Base-by-base conservation (phyloP, 129 eudicot species). In the Chrysanthemum makinoi region DNA sequence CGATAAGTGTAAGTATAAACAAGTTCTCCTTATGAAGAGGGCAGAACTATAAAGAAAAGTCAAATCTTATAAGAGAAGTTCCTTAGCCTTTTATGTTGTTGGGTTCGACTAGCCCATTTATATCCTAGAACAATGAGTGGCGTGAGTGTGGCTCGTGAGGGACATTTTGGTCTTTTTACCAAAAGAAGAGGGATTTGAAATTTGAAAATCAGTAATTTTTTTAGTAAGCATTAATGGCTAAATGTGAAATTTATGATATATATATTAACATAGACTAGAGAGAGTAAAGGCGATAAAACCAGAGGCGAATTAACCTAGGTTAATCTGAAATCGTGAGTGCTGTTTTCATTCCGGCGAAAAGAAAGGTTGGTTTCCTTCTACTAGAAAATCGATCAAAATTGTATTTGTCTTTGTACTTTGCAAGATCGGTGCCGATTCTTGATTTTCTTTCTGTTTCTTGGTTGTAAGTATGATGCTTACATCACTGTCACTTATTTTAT, bases 111-210 rank as follows among this genome's bases (percentile, higher is more conserved):
- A 51, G 28, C 65, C 65, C 20, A 12, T 39, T 33, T 43, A 43
- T 33, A 53, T 74, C 60, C 12, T 39, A 51, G 18, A 18, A 52
- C 33, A 10, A 20, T 12, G 14, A 14, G 28, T 72, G 33, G 55
- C 68, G 68, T 43, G 39, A 44, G 17, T 75, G 73, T 30, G n/a
- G 16, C 47, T 18, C 49, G 15, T 26, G 49, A 55, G 72, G 72
- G 81, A 10, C 71, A 77, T 77, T 69, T 77, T 70, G 59, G 81
- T 77, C 76, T 43, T 70, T 68, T 62, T 62, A 9, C 39, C 30
- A 24, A 44, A 52, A 15, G 35, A 22, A 33, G 47, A 11, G 16
- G 33, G 39, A 10, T 19, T 52, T n/a, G 44, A 39, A 51, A 17
- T 52, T 26, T 10, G 50, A 17, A 28, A 60, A 48, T 35, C 1